Evolutionary conservation across 2,329 filamentous ascomycete genomes (phyloP), one percentile per base, ranked within the genome.

Genomic region (Microsporum canis): DNA sequence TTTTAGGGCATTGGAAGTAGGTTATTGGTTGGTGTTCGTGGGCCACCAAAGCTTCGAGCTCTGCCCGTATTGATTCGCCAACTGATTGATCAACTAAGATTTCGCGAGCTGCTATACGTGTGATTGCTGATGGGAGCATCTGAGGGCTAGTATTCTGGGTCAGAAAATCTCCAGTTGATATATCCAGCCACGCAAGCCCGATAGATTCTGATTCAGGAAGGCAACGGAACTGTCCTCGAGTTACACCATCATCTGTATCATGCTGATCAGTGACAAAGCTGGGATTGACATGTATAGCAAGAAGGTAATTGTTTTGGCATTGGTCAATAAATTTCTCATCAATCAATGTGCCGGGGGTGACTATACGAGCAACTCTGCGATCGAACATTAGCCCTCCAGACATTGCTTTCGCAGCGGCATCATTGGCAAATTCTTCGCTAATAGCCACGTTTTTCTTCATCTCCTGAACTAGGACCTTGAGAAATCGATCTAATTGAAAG

Each of bases 261-360:
- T 63, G 53, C 61, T 65, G 55, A 51, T 43, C 36, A 66, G 61
- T 39, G 70, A 36, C 1, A 62, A 38, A 7, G 36, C 31, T 47
- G 43, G 61, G n/a, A 62, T 79, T 74, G 33, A 88, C 72, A 69
- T 95, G 84, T 56, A 97, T 82, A 41, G 89, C 87, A 71, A 97
- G 82, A 38, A 97, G 80, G 72, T 92, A 99, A 71, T 96, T 97
- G 74, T 94, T 96, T 68, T 89, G 85, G 71, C 88, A 92, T 1
- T 91, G 89, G 71, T 97, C 89, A 79, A 99, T 91, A 73, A 97
- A 99, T 68, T 91, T 91, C 75, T 99, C 94, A 73, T 99, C 94
- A 66, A 99, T 96, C 60, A 99, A 79, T 1, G 94, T 99, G 23
- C 94, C 94, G 0, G 94, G 91, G 0, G 94, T 97, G 69, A 99